Base-by-base conservation (phyloP, 116 monocot genomes). In the Thalassia testudinum region DNA sequence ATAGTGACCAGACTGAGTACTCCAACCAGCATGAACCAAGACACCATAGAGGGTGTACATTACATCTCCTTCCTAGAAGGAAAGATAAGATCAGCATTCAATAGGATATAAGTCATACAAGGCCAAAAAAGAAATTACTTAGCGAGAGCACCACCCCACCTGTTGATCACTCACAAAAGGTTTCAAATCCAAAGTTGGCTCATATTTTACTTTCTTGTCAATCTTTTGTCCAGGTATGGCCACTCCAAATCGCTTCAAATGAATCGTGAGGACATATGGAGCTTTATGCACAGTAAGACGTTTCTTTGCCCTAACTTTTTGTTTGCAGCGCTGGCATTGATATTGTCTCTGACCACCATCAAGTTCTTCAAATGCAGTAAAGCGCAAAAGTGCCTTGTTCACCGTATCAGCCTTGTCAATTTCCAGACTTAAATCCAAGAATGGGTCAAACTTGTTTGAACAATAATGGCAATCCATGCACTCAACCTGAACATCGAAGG, bases 11-110 rank as follows among this genome's bases (percentile, higher is more conserved):
- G 91, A 99, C 60, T 80, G 99, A 12, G 90, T 90, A 52, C 74
- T 86, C 75, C 80, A 83, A 27, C 99, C 99, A 42, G 77, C 79
- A 80, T 99, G 99, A 27, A 99, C 99, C 55, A 99, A 53, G 58
- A 99, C 99, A 47, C 99, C 99, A 78, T 99, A 99, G 37, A 99
- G 91, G 42, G 77, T 83, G 62, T 99, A 99, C 55, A 69, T 73
- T 51, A 83, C 44, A 74, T 90, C 67, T 64, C 68, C 76, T 44
- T 74, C 86, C 85, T 86, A 16, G 15, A 7, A 77, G 45, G 47
- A 42, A 54, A 62, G 17, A 11, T 34, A 10, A 3, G 10, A 10
- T 34, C 30, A 3, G 10, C 30, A 34, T 10, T 5, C 6, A 10
- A 34, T 34, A 34, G 10, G 30, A 34, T 34, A 5, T 5, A 34